phyloP scores from a whole-genome alignment of 768 basidiomycete species.

The Suillus decipiens region DNA sequence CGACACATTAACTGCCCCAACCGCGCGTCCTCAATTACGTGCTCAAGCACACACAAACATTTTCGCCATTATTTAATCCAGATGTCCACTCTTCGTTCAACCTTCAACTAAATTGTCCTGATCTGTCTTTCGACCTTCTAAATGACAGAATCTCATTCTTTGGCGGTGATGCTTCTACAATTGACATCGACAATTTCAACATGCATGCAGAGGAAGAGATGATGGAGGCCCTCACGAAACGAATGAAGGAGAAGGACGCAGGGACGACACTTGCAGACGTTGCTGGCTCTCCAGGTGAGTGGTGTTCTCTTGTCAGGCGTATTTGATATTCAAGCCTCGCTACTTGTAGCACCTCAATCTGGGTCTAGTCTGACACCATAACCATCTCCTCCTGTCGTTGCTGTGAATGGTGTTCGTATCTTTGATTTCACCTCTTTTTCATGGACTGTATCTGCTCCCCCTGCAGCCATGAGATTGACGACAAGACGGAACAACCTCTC shows the following conservation, averaged over 20 bases:
- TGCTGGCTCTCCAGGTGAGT: not conserved
- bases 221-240: conserved; percentile 20
- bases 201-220: conserved; percentile 24
- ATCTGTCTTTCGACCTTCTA: conserved; percentile 37
- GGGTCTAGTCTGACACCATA: not conserved
- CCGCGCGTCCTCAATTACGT: conserved; percentile 16
- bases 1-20: conserved; percentile 10
- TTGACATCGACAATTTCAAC: conserved; percentile 29
- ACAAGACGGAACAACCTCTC: not conserved
- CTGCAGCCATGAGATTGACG: not conserved
- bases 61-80: conserved; percentile 17
- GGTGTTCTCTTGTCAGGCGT: not conserved
- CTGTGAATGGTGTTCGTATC: not conserved
- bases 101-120: conserved; percentile 34
- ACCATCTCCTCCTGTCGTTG: not conserved
- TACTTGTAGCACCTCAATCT: not conserved
- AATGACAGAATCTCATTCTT: conserved; percentile 39
- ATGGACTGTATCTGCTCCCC: not conserved
- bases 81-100: conserved; percentile 38
- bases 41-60: conserved; percentile 14
- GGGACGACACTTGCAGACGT: not conserved
- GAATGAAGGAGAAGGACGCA: conserved; percentile 18
- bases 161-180: conserved; percentile 29
- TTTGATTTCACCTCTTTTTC: not conserved
- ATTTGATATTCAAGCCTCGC: not conserved